phyloP scores from a whole-genome alignment of 176 grass and related monocot species.

The Poa pratensis region DNA sequence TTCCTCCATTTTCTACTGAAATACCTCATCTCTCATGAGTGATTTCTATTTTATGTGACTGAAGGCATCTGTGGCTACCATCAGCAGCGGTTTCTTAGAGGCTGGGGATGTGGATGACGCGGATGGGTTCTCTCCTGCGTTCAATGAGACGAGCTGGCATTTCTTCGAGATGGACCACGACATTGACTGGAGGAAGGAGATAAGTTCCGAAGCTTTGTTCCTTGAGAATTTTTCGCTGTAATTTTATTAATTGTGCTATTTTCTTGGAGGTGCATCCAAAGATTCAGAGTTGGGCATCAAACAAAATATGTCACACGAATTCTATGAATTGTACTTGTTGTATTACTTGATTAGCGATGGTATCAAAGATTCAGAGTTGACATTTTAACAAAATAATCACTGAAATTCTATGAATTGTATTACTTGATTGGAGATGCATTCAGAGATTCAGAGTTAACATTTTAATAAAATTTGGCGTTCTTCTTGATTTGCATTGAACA shows the following conservation, averaged over 20 bases:
- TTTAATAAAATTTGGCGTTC: not conserved
- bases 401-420: not conserved
- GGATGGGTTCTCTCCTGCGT: slow-evolving; percentile 48
- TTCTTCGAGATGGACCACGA: slow-evolving; percentile 62
- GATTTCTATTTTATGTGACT: too few relatives aligned
- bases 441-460: not conserved
- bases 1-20: too few relatives aligned
- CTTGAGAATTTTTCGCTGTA: not conserved
- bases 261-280: slow-evolving; percentile 18
- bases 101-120: slow-evolving; percentile 34
- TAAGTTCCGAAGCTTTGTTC: slow-evolving; percentile 33
- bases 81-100: not conserved
- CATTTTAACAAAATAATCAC: not conserved
- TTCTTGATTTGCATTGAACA: not conserved
- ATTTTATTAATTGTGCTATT: not conserved
- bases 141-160: slow-evolving; percentile 83
- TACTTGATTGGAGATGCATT: slow-evolving; percentile 19
- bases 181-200: slow-evolving; percentile 5
- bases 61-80: too few relatives aligned
- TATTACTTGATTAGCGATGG: too few relatives aligned
- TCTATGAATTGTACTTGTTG: too few relatives aligned
- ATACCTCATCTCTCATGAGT: too few relatives aligned
- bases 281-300: not conserved
- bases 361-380: too few relatives aligned
- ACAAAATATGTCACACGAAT: not conserved